A percentile compares a stretch with the other conserved stretches of the same genome.
phyloP scores from a whole-genome alignment of 2,329 filamentous ascomycete genomes.

The Ilyonectria mors-panacis region DNA sequence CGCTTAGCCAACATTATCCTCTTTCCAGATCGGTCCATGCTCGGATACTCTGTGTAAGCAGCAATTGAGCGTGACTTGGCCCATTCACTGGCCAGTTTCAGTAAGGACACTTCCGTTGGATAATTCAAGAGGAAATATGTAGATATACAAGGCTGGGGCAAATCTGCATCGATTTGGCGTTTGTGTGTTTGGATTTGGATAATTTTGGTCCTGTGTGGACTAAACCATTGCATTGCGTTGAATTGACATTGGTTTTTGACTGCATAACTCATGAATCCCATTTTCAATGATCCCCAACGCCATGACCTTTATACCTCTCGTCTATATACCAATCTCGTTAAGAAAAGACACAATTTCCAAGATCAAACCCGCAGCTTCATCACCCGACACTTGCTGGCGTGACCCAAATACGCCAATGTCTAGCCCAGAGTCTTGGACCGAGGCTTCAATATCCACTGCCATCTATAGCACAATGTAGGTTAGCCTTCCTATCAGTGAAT shows the following conservation, averaged over 20 bases:
- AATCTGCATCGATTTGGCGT: constrained; percentile 21
- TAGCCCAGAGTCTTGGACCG: constrained; percentile 49
- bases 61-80: background rate
- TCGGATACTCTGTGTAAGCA: constrained; percentile 48
- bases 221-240: constrained; percentile 16
- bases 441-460: constrained; percentile 59
- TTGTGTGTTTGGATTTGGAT: background rate
- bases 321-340: constrained; percentile 21
- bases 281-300: constrained; percentile 7
- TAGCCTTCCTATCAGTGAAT: background rate
- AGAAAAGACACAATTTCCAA: constrained; percentile 43
- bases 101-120: background rate
- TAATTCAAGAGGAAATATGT: background rate
- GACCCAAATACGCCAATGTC: constrained; percentile 61
- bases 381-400: constrained; percentile 41
- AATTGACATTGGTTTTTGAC: constrained; percentile 13
- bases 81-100: background rate
- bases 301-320: background rate
- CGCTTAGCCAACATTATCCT: constrained; percentile 70
- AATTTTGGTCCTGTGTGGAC: background rate
- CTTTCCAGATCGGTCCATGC: constrained; percentile 65
- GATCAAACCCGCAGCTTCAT: constrained; percentile 47
- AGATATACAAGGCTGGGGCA: constrained; percentile 4
- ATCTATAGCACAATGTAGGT: constrained; percentile 47
- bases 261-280: background rate